Percentiles rank a stretch among this genome's conserved stretches.
phyloP scores from a whole-genome alignment of 2,329 filamentous ascomycete genomes.

The Ophiocordyceps unilateralis region DNA sequence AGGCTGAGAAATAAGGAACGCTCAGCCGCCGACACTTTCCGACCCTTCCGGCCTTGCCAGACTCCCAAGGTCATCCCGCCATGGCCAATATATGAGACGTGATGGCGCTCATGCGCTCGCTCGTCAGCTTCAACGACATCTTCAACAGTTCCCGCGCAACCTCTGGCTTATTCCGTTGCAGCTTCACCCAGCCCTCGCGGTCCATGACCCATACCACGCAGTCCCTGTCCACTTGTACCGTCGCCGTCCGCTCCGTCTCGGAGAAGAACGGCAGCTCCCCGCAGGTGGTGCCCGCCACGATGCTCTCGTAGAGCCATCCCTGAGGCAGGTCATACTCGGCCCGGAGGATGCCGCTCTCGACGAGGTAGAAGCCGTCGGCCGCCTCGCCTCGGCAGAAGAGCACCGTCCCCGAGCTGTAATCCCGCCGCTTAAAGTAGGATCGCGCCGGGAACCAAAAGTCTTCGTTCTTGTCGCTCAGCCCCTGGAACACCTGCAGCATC shows the following conservation, averaged over 20 bases:
- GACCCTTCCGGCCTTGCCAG: too few species aligned
- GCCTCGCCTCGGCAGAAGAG: slow-evolving; percentile 64
- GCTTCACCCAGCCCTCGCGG: slow-evolving; percentile 47
- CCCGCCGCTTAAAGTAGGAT: slow-evolving; percentile 55
- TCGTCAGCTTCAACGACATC: slow-evolving; percentile 83
- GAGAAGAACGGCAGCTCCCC: slow-evolving; percentile 95
- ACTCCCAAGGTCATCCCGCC: too few species aligned
- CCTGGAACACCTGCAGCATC: slow-evolving; percentile 89
- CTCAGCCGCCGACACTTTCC: neutral
- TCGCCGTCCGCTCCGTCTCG: slow-evolving; percentile 74
- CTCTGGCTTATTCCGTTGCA: slow-evolving; percentile 58
- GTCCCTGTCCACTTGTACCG: slow-evolving; percentile 65
- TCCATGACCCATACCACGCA: slow-evolving; percentile 73
- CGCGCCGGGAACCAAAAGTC: slow-evolving; percentile 85
- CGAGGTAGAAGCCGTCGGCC: slow-evolving; percentile 72
- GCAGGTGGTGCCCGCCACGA: slow-evolving; percentile 85
- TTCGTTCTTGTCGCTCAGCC: slow-evolving; percentile 68
- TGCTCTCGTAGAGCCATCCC: slow-evolving; percentile 75
- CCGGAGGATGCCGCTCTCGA: slow-evolving; percentile 76
- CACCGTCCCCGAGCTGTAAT: slow-evolving; percentile 50
- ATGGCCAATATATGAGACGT: slow-evolving; percentile 37
- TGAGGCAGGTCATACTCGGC: slow-evolving; percentile 86
- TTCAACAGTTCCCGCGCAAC: slow-evolving; percentile 71
- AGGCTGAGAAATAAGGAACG: neutral
- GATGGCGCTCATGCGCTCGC: slow-evolving; percentile 68